Conservation (phyloP, 495 filamentous ascomycete genomes). For the Xylaria longipes region DNA sequence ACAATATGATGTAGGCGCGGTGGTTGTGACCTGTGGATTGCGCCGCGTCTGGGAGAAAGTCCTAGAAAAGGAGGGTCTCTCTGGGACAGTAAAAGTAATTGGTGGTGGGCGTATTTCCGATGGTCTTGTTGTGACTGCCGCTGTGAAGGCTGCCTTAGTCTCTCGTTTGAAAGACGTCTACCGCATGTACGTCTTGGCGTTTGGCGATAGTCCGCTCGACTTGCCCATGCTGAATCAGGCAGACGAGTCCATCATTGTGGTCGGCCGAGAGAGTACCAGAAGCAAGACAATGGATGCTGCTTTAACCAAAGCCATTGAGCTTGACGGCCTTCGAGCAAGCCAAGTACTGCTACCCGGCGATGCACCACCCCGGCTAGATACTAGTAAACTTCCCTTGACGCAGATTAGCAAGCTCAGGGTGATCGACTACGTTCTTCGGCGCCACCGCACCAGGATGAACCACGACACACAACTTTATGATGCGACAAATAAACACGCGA, state of each 20-base stretch:
- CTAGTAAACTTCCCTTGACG: conserved; percentile 43
- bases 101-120: conserved; percentile 61
- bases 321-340: conserved; percentile 46
- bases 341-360: conserved; percentile 57
- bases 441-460: conserved; percentile 10
- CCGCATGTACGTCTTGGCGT: conserved; percentile 59
- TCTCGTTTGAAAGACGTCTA: conserved; percentile 44
- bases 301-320: conserved; percentile 53
- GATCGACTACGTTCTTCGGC: conserved; percentile 44
- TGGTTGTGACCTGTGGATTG: conserved; percentile 66
- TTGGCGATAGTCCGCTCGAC: conserved; percentile 69
- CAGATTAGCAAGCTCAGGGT: conserved; percentile 46
- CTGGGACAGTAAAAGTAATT: conserved; percentile 55
- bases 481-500: conserved; percentile 51
- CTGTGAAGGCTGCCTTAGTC: conserved; percentile 60
- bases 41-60: conserved; percentile 64
- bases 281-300: conserved; percentile 64
- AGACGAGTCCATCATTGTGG: conserved; percentile 64
- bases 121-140: conserved; percentile 58
- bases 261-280: conserved; percentile 55
- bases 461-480: conserved; percentile 30
- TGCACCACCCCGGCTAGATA: conserved; percentile 54
- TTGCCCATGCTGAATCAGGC: conserved; percentile 63
- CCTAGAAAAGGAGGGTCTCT: conserved; percentile 54
- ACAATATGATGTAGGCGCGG: conserved; percentile 52